These are phyloP conservation scores for Metschnikowia lunata DNA, from an alignment of 805 yeast genomes.

Conservation along the genomic window DNA sequence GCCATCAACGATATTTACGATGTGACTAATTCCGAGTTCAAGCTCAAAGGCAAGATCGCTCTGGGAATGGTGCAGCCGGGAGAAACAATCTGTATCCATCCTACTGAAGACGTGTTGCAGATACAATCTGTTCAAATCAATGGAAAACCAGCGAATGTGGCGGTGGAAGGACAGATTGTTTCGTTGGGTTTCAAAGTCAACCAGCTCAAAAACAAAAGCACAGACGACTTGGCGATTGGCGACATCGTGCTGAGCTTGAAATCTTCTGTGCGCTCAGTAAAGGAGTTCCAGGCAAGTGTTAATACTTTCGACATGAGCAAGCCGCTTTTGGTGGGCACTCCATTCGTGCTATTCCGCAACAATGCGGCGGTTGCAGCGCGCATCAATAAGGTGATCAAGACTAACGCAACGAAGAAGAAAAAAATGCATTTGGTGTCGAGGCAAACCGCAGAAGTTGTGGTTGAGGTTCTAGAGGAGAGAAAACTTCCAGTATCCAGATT, in stretches of 20 bases:
- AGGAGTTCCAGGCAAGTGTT: conserved; percentile 25
- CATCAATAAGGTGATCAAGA: conserved; percentile 41
- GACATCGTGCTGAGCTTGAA: conserved; percentile 39
- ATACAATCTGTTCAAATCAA: conserved; percentile 37
- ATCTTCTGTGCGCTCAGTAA: conserved; percentile 24
- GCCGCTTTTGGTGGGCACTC: conserved; percentile 77
- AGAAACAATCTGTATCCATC: conserved; percentile 56
- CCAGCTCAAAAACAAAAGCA: conserved; percentile 44
- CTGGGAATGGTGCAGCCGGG: conserved; percentile 70
- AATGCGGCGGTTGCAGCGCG: conserved; percentile 69
- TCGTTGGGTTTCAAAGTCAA: conserved; percentile 46
- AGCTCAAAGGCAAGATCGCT: conserved; percentile 60
- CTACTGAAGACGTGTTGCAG: conserved; percentile 42
- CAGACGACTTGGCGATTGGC: conserved; percentile 60
- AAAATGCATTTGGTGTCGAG: conserved; percentile 55
- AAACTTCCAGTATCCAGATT: conserved; percentile 51
- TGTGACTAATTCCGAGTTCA: conserved; percentile 43
- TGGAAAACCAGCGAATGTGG: conserved; percentile 45
- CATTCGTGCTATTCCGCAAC: conserved; percentile 73
- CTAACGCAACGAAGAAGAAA: conserved; percentile 38
- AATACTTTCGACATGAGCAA: conserved; percentile 45
- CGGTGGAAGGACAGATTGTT: conserved; percentile 57
- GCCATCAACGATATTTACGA: conserved; percentile 61
- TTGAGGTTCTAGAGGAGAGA: conserved; percentile 45
- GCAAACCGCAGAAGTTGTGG: conserved; percentile 54